These are phyloP conservation scores for Colletotrichum liriopes DNA, from an alignment of 2,329 filamentous ascomycete species.

Conservation along the genomic window DNA sequence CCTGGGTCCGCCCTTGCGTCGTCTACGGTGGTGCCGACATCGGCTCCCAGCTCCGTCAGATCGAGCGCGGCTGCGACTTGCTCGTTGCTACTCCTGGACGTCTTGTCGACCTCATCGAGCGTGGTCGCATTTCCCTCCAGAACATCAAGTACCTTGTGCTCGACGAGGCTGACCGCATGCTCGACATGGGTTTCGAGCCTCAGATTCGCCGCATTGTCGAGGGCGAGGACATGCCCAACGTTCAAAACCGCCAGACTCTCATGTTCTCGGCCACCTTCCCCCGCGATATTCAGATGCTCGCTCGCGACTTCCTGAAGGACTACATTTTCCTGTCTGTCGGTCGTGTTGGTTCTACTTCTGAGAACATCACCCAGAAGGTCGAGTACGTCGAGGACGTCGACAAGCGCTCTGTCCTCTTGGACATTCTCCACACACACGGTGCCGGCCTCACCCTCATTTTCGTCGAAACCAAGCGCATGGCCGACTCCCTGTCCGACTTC, in stretches of 20 bases:
- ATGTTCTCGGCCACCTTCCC: constrained; percentile 99
- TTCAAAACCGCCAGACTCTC: constrained; percentile 91
- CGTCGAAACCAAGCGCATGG: constrained; percentile 99
- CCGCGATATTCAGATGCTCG: constrained; percentile 98
- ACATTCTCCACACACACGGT: constrained; percentile 96
- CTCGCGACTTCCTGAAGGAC: constrained; percentile 98
- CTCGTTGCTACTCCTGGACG: constrained; percentile 97
- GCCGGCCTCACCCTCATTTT: constrained; percentile 95
- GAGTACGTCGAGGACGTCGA: constrained; percentile 97
- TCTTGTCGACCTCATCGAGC: constrained; percentile 97
- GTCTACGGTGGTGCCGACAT: constrained; percentile 99
- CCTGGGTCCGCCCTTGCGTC: constrained; percentile 98
- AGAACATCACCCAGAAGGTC: constrained; percentile 99
- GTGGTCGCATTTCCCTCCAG: constrained; percentile 95
- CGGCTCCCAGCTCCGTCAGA: constrained; percentile 96
- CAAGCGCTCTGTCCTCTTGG: constrained; percentile 97
- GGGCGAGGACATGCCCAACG: constrained; percentile 95
- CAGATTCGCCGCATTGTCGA: constrained; percentile 99
- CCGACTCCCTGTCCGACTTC: constrained; percentile 97
- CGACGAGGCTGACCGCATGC: constrained; percentile 99
- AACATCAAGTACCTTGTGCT: constrained; percentile 99
- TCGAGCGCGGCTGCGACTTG: constrained; percentile 96
- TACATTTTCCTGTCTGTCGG: constrained; percentile 99
- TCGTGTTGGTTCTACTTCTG: constrained; percentile 98
- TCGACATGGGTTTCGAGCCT: constrained; percentile 99